These are phyloP conservation scores for Citrus sinensis DNA, from an alignment of 345 rosid genomes.

Conservation along the genomic window DNA sequence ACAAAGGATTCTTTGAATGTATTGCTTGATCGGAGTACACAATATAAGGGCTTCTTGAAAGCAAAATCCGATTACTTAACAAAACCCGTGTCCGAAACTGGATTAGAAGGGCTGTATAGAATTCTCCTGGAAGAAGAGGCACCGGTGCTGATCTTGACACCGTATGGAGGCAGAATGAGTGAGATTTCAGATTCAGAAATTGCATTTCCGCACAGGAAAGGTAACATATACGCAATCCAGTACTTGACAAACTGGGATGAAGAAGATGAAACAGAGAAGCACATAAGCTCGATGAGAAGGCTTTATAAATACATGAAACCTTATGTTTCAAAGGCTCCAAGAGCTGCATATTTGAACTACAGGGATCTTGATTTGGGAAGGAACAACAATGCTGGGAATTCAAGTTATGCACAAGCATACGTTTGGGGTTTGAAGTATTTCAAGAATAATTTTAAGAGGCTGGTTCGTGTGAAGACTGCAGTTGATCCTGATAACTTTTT, in stretches of 20 bases:
- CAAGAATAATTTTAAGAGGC: slow-evolving; percentile 17
- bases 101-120: slow-evolving; percentile 27
- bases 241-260: slow-evolving; percentile 34
- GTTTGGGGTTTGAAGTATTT: slow-evolving; percentile 43
- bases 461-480: slow-evolving; percentile 21
- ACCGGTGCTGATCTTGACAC: slow-evolving; percentile 37
- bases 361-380: slow-evolving; percentile 67
- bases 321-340: slow-evolving; percentile 57
- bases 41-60: slow-evolving; percentile 30
- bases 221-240: slow-evolving; percentile 46
- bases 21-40: slow-evolving; percentile 29
- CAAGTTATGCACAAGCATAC: slow-evolving; percentile 43
- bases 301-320: slow-evolving; percentile 41
- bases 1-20: slow-evolving; percentile 14
- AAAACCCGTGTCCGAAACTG: slow-evolving; percentile 35
- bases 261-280: slow-evolving; percentile 20
- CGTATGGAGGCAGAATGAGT: slow-evolving; percentile 56
- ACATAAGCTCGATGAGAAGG: slow-evolving; percentile 27
- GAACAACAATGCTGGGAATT: slow-evolving; percentile 16
- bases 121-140: slow-evolving; percentile 15
- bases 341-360: slow-evolving; percentile 53
- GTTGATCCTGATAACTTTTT: slow-evolving; percentile 21
- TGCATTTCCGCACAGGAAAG: slow-evolving; percentile 55
- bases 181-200: slow-evolving; percentile 32
- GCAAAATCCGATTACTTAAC: slow-evolving; percentile 52